Base-by-base conservation (phyloP, 495 filamentous ascomycete species). In the Xylaria intraflava region DNA sequence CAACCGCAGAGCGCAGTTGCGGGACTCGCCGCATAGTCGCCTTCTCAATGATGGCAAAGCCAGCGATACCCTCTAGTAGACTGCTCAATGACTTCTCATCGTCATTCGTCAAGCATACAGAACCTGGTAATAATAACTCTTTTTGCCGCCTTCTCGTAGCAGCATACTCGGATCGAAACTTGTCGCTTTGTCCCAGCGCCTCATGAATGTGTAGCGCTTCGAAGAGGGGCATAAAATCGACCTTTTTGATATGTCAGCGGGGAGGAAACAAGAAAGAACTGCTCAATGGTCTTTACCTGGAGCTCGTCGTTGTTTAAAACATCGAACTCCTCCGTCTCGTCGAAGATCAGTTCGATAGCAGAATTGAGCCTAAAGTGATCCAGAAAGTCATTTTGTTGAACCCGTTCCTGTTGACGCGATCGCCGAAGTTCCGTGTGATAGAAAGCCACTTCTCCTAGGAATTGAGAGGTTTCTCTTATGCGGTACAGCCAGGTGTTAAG, bases 121-220 rank as follows among this genome's bases (percentile, higher is more conserved):
- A 81, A 22, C 77, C 71, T 12, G 92, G 90, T 33, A 96, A 69
- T 16, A 96, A 68, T 5, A 99, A 71, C 35, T 97, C 94, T 65
- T 95, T 96, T 69, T 99, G 93, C 49, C 84, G 84, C 55, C 88
- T 78, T 58, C 93, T 81, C 26, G 90, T 96, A 27, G 85, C 85
- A 19, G 89, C 88, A 77, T 97, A 99, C 59, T 95, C 90, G 30
- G 83, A 75, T 35, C 86, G 81, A 64, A 99, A 97, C 51, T 85
- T 90, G 53, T 96, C 92, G 55, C 83, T 88, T 57, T 94, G 89
- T 0, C 93, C 93, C 2, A 99, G 74, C 2, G 94, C 91, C 58
- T 96, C 90, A 60, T 99, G 91, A 48, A 97, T 99, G 69, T 97
- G 93, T 56, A 97, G 65, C 56, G 90, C 94, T 69, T 99, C 94